These are phyloP conservation scores for Cymodocea nodosa DNA, from an alignment of 116 monocot genomes.

Conservation along the genomic window DNA sequence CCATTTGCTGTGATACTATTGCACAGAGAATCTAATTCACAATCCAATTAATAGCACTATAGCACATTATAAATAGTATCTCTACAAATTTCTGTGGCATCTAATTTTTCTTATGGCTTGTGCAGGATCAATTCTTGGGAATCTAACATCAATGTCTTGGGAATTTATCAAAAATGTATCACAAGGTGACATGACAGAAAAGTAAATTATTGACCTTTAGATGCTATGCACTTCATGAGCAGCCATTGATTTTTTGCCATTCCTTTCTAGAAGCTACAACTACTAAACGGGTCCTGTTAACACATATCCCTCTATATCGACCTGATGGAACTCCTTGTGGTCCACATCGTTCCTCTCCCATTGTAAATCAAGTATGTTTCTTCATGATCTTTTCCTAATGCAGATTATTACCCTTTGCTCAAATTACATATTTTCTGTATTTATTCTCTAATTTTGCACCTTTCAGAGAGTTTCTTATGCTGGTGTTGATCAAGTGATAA, in stretches of 20 bases:
- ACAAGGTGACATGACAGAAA: conserved; percentile 28
- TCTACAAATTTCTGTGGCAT: too few relatives aligned
- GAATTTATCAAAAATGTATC: conserved; percentile 60
- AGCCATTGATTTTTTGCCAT: background rate
- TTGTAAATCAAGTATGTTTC: conserved; percentile 76
- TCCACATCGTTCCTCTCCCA: conserved; percentile 43
- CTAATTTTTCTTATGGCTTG: conserved; percentile 1
- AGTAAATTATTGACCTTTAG: background rate
- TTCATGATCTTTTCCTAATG: background rate
- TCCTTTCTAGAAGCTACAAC: conserved; percentile 16
- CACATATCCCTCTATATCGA: conserved; percentile 88
- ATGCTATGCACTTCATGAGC: background rate
- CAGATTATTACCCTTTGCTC: background rate
- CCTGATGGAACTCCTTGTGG: conserved; percentile 78
- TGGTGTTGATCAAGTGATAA: conserved; percentile 43
- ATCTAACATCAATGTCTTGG: conserved; percentile 62
- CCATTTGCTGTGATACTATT: too few relatives aligned
- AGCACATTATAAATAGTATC: too few relatives aligned
- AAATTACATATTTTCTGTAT: background rate
- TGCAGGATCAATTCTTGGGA: conserved; percentile 54
- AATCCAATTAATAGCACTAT: too few relatives aligned
- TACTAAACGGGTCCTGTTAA: conserved; percentile 66
- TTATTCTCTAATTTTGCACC: conserved; percentile 9
- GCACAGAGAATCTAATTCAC: too few relatives aligned
- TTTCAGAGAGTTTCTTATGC: conserved; percentile 65